phyloP scores from a whole-genome alignment of 2,329 filamentous ascomycete species.

The Ceratocystis destructans region DNA sequence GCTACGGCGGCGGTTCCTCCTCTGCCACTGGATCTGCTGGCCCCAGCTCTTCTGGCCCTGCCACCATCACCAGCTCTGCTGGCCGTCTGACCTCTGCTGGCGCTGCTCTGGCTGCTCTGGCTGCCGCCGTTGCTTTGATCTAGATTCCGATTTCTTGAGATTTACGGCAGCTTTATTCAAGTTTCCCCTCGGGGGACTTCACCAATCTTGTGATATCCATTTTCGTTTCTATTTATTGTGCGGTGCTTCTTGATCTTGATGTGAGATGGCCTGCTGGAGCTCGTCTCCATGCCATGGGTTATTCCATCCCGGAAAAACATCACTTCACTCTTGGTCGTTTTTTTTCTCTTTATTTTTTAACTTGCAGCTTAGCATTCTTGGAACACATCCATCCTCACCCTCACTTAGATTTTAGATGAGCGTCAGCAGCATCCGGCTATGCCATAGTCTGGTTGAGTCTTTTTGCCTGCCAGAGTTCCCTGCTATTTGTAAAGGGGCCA shows the following conservation, averaged over 20 bases:
- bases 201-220: conserved; percentile 9
- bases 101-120: conserved; percentile 15
- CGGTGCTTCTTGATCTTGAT: neutral
- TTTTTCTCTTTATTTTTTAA: neutral
- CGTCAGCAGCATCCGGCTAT: neutral
- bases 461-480: neutral
- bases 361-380: conserved; percentile 1
- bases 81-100: conserved; percentile 16
- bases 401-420: neutral
- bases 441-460: neutral
- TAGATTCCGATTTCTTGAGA: conserved; percentile 9
- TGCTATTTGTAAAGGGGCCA: conserved; percentile 7
- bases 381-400: neutral
- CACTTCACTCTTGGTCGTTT: neutral
- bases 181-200: neutral
- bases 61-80: conserved; percentile 13
- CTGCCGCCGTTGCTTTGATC: conserved; percentile 18
- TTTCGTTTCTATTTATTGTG: conserved; percentile 5
- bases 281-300: neutral
- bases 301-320: neutral
- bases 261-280: neutral
- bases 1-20: neutral
- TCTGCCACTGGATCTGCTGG: conserved; percentile 5
- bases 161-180: neutral
- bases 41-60: conserved; percentile 2